Evolutionary conservation across 352 stramenopile species (phyloP).

Genomic region (Phytopythium cucurbitacearum): DNA sequence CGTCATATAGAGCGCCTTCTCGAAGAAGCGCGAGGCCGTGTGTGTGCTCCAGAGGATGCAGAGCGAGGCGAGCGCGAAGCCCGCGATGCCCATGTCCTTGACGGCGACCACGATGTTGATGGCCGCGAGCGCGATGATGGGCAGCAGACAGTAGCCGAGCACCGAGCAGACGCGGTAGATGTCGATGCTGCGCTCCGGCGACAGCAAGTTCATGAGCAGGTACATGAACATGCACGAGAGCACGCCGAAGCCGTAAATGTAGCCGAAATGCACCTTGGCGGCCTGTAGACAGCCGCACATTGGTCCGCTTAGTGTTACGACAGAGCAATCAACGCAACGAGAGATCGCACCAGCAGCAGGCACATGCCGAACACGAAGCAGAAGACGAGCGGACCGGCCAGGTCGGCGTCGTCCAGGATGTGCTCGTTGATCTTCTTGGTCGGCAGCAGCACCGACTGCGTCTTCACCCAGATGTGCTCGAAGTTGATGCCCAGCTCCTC

Average conservation of each 20-base stretch:
- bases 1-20: slow-evolving; percentile 93
- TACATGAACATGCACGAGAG: slow-evolving; percentile 96
- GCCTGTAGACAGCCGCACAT: slow-evolving; percentile 23
- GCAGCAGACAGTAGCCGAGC: slow-evolving; percentile 96
- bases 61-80: slow-evolving; percentile 83
- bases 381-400: slow-evolving; percentile 95
- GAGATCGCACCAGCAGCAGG: slow-evolving; percentile 80
- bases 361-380: slow-evolving; percentile 93
- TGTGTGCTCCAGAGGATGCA: slow-evolving; percentile 94
- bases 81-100: slow-evolving; percentile 66
- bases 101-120: slow-evolving; percentile 92
- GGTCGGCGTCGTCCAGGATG: slow-evolving; percentile 90
- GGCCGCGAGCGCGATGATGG: slow-evolving; percentile 93
- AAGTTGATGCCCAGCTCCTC: slow-evolving; percentile 99
- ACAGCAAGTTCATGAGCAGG: slow-evolving; percentile 95
- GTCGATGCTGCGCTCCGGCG: slow-evolving; percentile 79
- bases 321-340: background rate
- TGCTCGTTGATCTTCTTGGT: slow-evolving; percentile 86
- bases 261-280: slow-evolving; percentile 96
- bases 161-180: slow-evolving; percentile 94
- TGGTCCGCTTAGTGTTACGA: background rate
- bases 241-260: slow-evolving; percentile 98
- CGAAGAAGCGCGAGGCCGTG: slow-evolving; percentile 94
- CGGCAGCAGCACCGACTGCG: slow-evolving; percentile 93
- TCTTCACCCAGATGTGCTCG: slow-evolving; percentile 97